phyloP scores from a whole-genome alignment of 306 rosid genomes.

The Castanospermum australe region DNA sequence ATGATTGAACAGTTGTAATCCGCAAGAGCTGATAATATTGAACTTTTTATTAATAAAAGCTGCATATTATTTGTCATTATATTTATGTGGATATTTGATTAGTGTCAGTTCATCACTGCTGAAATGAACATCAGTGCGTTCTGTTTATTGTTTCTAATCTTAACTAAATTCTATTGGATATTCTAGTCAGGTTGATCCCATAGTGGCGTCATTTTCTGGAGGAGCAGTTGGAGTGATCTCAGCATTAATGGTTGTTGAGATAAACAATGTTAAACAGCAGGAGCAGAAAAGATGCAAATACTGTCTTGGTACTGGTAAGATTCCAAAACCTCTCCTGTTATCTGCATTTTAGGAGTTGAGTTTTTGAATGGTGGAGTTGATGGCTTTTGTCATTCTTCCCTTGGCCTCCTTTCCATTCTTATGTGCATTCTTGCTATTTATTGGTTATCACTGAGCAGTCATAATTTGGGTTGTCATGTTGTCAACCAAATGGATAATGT shows the following conservation, averaged over 20 bases:
- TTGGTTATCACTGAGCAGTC: not conserved
- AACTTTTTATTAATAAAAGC: slow-evolving; percentile 12
- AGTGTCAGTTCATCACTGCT: not conserved
- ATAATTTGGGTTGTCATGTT: not conserved
- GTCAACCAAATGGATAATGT: not conserved
- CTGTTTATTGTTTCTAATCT: slow-evolving; percentile 5
- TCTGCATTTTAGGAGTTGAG: slow-evolving; percentile 6
- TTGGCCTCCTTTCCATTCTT: not conserved
- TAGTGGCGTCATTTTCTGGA: slow-evolving; percentile 97
- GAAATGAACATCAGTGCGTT: slow-evolving; percentile 1
- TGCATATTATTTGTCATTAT: slow-evolving; percentile 9
- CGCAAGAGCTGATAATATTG: not conserved
- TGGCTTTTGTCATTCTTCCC: not conserved
- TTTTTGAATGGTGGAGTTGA: not conserved
- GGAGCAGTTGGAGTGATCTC: slow-evolving; percentile 99
- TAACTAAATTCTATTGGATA: slow-evolving; percentile 23
- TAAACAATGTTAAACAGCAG: slow-evolving; percentile 91
- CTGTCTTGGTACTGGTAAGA: slow-evolving; percentile 94
- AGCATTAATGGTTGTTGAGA: slow-evolving; percentile 95
- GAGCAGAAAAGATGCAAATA: slow-evolving; percentile 97
- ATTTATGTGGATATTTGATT: slow-evolving; percentile 1
- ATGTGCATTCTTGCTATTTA: not conserved
- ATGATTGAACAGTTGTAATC: not conserved
- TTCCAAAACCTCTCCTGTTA: not conserved
- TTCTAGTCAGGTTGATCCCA: slow-evolving; percentile 96